phyloP scores from a whole-genome alignment of 331 rosid genomes.

The Prunus yedoensis region DNA sequence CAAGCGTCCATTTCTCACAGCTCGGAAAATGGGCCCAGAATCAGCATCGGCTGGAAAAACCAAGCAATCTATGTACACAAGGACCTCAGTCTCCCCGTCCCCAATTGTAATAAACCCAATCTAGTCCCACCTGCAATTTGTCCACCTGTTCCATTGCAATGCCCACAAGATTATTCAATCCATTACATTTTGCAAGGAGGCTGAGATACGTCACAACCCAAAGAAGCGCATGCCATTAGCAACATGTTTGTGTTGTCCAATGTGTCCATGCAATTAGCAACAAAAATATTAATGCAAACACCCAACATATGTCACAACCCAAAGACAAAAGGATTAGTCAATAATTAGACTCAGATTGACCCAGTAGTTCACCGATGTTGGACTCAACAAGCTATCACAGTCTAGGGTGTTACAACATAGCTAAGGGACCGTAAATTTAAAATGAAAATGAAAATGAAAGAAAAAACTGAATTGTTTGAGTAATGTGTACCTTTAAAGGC shows the following conservation, averaged over 20 bases:
- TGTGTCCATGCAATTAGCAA: background rate
- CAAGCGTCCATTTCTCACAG: slow-evolving; percentile 68
- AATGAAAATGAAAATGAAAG: background rate
- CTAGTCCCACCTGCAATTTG: slow-evolving; percentile 81
- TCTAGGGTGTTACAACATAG: background rate
- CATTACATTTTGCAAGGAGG: no score
- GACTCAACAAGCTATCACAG: no score
- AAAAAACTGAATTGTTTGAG: background rate
- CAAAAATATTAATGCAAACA: background rate
- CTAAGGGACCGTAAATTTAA: no score
- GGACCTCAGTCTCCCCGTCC: slow-evolving; percentile 83
- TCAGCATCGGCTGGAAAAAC: slow-evolving; percentile 58
- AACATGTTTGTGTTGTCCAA: no score
- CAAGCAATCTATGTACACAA: slow-evolving; percentile 80
- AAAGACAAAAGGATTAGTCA: no score
- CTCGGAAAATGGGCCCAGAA: slow-evolving; percentile 79
- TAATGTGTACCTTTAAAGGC: slow-evolving; percentile 66
- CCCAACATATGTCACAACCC: no score
- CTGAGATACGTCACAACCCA: no score
- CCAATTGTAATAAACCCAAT: slow-evolving; percentile 77
- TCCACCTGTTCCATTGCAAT: slow-evolving; percentile 60
- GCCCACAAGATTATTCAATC: background rate
- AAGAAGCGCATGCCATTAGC: no score
- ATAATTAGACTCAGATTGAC: no score
- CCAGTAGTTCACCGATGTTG: no score